Evolutionary conservation across 1,284 basidiomycete genomes (phyloP), one percentile per base, ranked within the genome.

Genomic region (Microbotryum lychnidis-dioicae): DNA sequence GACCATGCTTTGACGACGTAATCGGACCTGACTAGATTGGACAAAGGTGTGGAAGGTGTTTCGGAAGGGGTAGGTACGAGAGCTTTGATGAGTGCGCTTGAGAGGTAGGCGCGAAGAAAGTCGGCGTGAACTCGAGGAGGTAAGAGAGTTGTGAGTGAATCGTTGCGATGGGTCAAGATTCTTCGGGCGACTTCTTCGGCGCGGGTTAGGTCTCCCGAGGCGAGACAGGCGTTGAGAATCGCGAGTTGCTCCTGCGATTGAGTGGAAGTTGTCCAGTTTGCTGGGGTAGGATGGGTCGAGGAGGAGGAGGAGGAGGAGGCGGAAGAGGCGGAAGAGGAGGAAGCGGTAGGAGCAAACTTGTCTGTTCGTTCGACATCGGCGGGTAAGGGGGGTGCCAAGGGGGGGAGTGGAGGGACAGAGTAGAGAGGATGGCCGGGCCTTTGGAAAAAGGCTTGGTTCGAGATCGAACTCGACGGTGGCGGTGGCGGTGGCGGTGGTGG

Each of bases 201-300:
- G 8, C 71, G 62, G 6, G 60, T n/a, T 70, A 89, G 84, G 74
- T 85, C 83, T 1, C 83, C 73, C 63, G 85, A 82, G 72, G 85
- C 81, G 20, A 91, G 75, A 73, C 89, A 91, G 1, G 87, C 87
- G 68, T 87, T 84, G 74, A 91, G 86, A 65, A 90, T 80, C 0
- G 86, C 82, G 14, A 88, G 73, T 54, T 81, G 78, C 72, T 89
- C 86, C 72, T 84, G 82, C 0, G 84, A 83, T 0, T 77, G 72
- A 0, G 85, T 81, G 71, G 85, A 16, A 42, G 37, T 42, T 18
- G 37, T 42, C 37, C 37, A 42, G 37, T 42, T 42, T 2, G 12
- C 37, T 81, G 12, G 80, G 21, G 60, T 44, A 37, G 23, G 45
- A 33, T 20, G 6, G 51, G 25, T 48, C 25, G 29, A 12, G 33